These are phyloP conservation scores for Leucosporidium creatinivorum DNA, from an alignment of 768 basidiomycete species.

Conservation along the genomic window DNA sequence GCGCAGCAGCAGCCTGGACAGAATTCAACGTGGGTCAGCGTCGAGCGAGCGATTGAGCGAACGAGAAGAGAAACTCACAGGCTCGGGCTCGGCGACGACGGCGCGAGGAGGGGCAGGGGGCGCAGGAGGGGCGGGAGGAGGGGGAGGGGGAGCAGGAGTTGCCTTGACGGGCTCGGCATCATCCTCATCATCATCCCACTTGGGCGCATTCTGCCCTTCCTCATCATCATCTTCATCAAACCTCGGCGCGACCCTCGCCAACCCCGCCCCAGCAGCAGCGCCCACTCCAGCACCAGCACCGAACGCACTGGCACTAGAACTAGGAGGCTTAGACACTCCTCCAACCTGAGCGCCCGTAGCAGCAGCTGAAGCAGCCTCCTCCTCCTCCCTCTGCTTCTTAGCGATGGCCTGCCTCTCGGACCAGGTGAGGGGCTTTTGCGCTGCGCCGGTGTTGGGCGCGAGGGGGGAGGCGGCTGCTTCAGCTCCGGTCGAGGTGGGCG, in stretches of 20 bases:
- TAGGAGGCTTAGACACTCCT: too few species aligned
- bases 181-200: conserved; percentile 4
- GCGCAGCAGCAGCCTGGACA: conserved; percentile 46
- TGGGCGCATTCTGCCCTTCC: too few species aligned
- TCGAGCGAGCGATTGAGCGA: conserved; percentile 40
- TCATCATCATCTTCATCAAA: too few species aligned
- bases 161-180: conserved; percentile 33
- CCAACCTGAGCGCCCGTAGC: background rate
- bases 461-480: conserved; percentile 7
- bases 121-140: conserved; percentile 38
- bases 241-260: too few species aligned
- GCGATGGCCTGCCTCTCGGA: conserved; percentile 84
- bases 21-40: conserved; percentile 42
- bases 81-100: conserved; percentile 42
- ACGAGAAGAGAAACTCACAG: conserved; percentile 21
- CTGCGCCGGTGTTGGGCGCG: conserved; percentile 37
- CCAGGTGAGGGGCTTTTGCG: conserved; percentile 81
- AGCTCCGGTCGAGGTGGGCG: conserved; percentile 24
- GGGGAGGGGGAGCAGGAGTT: conserved; percentile 38
- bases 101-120: conserved; percentile 42
- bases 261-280: background rate
- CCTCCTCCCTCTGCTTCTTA: conserved; percentile 76
- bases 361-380: conserved; percentile 46
- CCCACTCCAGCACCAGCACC: background rate
- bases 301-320: too few species aligned